phyloP scores from a whole-genome alignment of 148 eudicot genomes.

The Rheum nobile region DNA sequence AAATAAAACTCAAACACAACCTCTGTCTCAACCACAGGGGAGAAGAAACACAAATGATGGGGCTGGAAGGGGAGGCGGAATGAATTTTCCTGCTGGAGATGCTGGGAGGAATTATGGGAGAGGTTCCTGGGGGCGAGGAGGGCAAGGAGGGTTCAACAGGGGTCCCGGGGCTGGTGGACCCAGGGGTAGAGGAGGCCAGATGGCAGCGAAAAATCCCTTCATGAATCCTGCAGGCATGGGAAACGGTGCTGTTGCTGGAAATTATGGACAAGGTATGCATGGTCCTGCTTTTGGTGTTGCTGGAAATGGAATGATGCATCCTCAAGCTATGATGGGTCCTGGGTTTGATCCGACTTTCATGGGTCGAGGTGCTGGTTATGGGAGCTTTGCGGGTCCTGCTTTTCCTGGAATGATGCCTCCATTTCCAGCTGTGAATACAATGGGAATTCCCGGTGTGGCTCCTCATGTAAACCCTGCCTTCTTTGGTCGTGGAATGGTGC shows the following conservation, averaged over 20 bases:
- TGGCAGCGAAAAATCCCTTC: slow-evolving; percentile 49
- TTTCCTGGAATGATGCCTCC: slow-evolving; percentile 83
- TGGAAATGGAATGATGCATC: slow-evolving; percentile 62
- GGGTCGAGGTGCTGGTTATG: slow-evolving; percentile 78
- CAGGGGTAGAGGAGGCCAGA: slow-evolving; percentile 71
- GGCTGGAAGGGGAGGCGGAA: slow-evolving; percentile 55
- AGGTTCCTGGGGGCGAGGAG: slow-evolving; percentile 78
- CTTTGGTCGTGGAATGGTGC: slow-evolving; percentile 68
- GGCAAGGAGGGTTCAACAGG: slow-evolving; percentile 41
- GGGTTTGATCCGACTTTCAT: slow-evolving; percentile 79
- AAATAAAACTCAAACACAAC: slow-evolving; percentile 53
- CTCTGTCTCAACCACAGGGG: slow-evolving; percentile 51
- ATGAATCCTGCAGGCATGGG: slow-evolving; percentile 39
- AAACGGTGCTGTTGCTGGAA: slow-evolving; percentile 31
- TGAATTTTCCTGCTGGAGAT: slow-evolving; percentile 54
- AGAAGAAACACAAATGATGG: slow-evolving; percentile 63
- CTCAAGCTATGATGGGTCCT: slow-evolving; percentile 84
- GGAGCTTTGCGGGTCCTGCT: slow-evolving; percentile 64
- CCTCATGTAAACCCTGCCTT: slow-evolving; percentile 95
- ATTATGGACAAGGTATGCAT: slow-evolving; percentile 54
- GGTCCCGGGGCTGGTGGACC: slow-evolving; percentile 61
- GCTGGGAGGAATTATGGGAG: slow-evolving; percentile 64
- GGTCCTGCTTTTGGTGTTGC: slow-evolving; percentile 73
- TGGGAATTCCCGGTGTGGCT: slow-evolving; percentile 88
- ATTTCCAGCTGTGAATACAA: slow-evolving; percentile 58